Percentiles rank a stretch among this genome's conserved stretches.
phyloP scores from a whole-genome alignment of 1,284 basidiomycete genomes.

The Ceratobasidium sp. region DNA sequence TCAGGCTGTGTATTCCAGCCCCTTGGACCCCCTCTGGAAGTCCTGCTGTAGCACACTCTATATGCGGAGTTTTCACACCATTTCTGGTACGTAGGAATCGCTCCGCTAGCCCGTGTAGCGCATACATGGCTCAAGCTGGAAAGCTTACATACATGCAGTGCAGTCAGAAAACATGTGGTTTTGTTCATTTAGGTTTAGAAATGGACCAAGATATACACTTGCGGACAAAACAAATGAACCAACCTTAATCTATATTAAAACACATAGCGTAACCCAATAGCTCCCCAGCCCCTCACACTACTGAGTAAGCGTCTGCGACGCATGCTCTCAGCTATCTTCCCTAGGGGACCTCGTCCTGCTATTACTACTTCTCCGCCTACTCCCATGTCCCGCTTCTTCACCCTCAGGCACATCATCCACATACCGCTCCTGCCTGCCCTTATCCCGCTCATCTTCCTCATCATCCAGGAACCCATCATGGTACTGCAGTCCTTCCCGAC shows the following conservation, averaged over 20 bases:
- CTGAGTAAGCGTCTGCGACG: slow-evolving; percentile 58
- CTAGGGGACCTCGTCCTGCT: slow-evolving; percentile 35
- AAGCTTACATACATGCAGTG: no score
- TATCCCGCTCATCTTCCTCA: slow-evolving; percentile 63
- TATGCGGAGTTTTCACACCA: no score
- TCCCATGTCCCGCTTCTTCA: slow-evolving; percentile 49
- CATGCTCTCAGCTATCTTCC: slow-evolving; percentile 72
- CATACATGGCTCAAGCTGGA: no score
- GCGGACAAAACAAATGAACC: neutral
- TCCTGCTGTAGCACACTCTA: no score
- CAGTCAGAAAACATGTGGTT: no score
- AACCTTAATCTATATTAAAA: neutral
- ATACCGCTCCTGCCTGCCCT: slow-evolving; percentile 72
- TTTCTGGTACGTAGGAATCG: no score
- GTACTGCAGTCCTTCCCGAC: slow-evolving; percentile 46
- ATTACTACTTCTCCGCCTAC: slow-evolving; percentile 40
- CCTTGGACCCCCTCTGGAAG: no score
- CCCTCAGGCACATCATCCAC: slow-evolving; percentile 53
- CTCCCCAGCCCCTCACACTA: neutral
- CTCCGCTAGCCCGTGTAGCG: no score
- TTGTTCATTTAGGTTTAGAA: no score
- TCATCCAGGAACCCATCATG: slow-evolving; percentile 55
- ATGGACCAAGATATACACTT: no score
- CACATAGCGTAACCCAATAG: neutral
- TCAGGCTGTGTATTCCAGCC: no score